Percentiles rank a stretch among this genome's conserved stretches.
Evolutionary conservation across 2,329 filamentous ascomycete species (phyloP).

Genomic region (Alternaria sp.): DNA sequence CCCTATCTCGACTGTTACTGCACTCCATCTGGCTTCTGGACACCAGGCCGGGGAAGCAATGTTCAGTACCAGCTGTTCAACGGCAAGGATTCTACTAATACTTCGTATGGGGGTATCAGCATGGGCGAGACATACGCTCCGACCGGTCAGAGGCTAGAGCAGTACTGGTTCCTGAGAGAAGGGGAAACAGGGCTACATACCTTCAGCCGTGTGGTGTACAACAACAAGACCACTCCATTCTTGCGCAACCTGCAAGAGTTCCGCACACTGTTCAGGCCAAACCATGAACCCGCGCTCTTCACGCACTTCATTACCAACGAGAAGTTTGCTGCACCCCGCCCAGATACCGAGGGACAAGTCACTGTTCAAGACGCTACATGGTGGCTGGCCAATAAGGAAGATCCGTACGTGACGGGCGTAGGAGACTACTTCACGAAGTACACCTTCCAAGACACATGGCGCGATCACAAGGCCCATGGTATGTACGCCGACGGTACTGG

Average conservation of each 20-base stretch:
- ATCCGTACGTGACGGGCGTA: slow-evolving; percentile 63
- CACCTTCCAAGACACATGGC: slow-evolving; percentile 65
- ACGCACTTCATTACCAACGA: slow-evolving; percentile 66
- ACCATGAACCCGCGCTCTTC: slow-evolving; percentile 62
- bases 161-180: slow-evolving; percentile 70
- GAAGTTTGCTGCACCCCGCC: slow-evolving; percentile 61
- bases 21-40: slow-evolving; percentile 65
- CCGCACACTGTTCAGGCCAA: slow-evolving; percentile 65
- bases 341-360: slow-evolving; percentile 52
- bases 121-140: slow-evolving; percentile 65
- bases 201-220: slow-evolving; percentile 66
- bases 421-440: slow-evolving; percentile 72
- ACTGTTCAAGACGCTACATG: slow-evolving; percentile 70
- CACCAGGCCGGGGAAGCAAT: slow-evolving; percentile 59
- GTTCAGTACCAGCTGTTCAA: slow-evolving; percentile 57
- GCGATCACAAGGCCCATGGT: slow-evolving; percentile 65
- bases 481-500: slow-evolving; percentile 60
- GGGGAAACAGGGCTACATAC: slow-evolving; percentile 68
- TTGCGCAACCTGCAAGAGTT: slow-evolving; percentile 67
- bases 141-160: slow-evolving; percentile 66
- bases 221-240: slow-evolving; percentile 63
- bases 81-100: slow-evolving; percentile 59
- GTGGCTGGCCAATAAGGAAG: slow-evolving; percentile 62
- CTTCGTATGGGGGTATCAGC: slow-evolving; percentile 63
- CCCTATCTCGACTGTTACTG: slow-evolving; percentile 39